Percentiles rank a stretch among this genome's conserved stretches.
Conservation (phyloP, 208 protist genomes). For the Leishmania arabica region DNA sequence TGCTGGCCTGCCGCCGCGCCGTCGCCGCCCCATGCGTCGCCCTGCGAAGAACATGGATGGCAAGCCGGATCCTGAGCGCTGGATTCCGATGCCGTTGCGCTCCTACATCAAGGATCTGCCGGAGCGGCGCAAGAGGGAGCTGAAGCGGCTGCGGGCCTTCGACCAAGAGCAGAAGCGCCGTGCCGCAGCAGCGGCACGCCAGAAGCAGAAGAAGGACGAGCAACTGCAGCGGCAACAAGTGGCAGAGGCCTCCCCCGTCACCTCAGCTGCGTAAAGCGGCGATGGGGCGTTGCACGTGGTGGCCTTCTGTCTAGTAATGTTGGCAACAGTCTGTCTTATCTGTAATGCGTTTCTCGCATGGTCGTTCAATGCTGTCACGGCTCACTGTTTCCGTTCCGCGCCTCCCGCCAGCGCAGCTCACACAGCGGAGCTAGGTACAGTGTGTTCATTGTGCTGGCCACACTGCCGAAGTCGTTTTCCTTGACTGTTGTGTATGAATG, state of each 20-base stretch:
- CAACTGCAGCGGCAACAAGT: not conserved
- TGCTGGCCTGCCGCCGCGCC: slow-evolving; percentile 30
- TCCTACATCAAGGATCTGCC: slow-evolving; percentile 88
- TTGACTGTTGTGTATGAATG: not conserved
- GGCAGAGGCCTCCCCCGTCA: not conserved
- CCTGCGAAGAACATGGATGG: slow-evolving; percentile 74
- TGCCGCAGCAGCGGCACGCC: slow-evolving; percentile 33
- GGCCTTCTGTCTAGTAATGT: not conserved
- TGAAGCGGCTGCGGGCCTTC: slow-evolving; percentile 76
- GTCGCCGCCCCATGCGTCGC: slow-evolving; percentile 43
- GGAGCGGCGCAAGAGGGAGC: slow-evolving; percentile 75
- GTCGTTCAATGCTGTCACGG: not conserved
- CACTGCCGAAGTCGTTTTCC: not conserved
- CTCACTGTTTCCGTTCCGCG: not conserved
- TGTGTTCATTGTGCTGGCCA: not conserved
- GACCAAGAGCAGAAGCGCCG: slow-evolving; percentile 86
- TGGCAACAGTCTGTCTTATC: not conserved
- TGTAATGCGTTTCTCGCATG: not conserved
- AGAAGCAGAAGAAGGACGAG: slow-evolving; percentile 20
- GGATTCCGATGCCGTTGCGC: slow-evolving; percentile 82
- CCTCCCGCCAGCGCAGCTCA: not conserved
- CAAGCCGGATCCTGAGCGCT: slow-evolving; percentile 83
- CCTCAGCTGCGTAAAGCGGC: not conserved
- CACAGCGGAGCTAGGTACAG: not conserved
- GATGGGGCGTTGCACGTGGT: not conserved